Evolutionary conservation across 345 rosid species (phyloP), one percentile per base, ranked within the genome.

Genomic region (Cardamine chenopodiifolia): DNA sequence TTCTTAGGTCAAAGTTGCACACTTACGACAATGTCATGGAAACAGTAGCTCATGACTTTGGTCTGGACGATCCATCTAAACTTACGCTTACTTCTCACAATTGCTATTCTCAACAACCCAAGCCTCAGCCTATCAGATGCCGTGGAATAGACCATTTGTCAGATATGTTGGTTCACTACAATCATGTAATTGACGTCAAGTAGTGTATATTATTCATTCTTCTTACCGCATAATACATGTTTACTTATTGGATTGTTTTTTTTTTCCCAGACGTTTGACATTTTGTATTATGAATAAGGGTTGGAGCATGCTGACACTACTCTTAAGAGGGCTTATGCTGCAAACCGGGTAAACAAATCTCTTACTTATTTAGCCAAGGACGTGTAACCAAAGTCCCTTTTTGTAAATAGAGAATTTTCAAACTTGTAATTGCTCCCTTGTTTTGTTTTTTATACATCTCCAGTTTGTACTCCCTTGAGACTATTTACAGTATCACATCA

Each of bases 71-170:
- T 81, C 90, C 97, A 65, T 85, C 97, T 58, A 92, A 89, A 81
- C 83, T 95, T 55, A 87, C 97, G 87, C 88, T 95, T 34, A 95
- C 98, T 53, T 83, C 97, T 83, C 99, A 92, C 85, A 95, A 95
- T 83, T 95, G 99, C 86, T 89, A 95, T 83, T 92, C 99, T 69
- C 99, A 92, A 83, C 97, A 90, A 83, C 98, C 99, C 62, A 95
- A 95, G 86, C 99, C 99, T 45, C 93, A 87, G 72, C 92, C 97
- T 34, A 86, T 95, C 52, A 92, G 89, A 76, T 95, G 85, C 81
- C 87, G 88, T 66, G 99, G 99, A 71, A 85, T 88, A 44, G 90
- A 92, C 49, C 97, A 81, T 84, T 81, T 92, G 76, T 87, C 92
- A 28, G 97, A 92, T 78, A 95, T 95, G 98, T 73, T 92, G 68